Evolutionary conservation across 2,329 filamentous ascomycete genomes (phyloP).

Genomic region (Calonectria fujianensis): DNA sequence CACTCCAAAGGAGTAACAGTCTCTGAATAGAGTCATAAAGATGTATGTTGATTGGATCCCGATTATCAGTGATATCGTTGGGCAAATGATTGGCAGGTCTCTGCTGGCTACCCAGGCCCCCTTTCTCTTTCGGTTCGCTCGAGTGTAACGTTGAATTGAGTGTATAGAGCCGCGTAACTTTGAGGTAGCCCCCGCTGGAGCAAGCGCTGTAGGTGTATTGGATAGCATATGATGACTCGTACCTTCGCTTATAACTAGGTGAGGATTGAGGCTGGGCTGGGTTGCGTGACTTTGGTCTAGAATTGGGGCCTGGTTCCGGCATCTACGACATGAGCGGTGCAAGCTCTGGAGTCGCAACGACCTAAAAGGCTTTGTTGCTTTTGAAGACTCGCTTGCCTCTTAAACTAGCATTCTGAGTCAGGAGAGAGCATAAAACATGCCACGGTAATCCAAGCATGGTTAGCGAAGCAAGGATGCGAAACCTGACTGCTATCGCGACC

Average conservation of each 20-base stretch:
- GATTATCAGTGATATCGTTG: not conserved
- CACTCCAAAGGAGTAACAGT: constrained; percentile 44
- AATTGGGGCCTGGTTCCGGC: not conserved
- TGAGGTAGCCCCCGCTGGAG: not conserved
- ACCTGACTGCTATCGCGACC: constrained; percentile 6
- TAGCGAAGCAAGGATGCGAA: constrained; percentile 6
- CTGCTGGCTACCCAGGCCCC: not conserved
- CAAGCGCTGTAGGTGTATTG: not conserved
- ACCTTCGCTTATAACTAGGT: not conserved
- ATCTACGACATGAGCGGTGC: constrained; percentile 7
- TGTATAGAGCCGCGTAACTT: not conserved
- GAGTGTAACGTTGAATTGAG: not conserved
- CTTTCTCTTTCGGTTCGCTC: not conserved
- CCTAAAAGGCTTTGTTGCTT: constrained; percentile 1
- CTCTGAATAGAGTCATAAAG: constrained; percentile 46
- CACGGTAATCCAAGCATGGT: constrained; percentile 28
- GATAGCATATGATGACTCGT: not conserved
- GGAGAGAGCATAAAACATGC: constrained; percentile 17
- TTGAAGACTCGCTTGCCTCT: constrained; percentile 14
- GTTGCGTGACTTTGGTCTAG: not conserved
- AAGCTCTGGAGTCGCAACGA: not conserved
- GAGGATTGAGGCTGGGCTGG: not conserved
- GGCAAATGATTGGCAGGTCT: not conserved
- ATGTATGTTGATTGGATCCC: not conserved
- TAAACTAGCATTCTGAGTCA: constrained; percentile 10